A percentile compares a stretch with the other conserved stretches of the same genome.
Conservation (phyloP, 1,139 yeast genomes). For the Sugiyamaella xylanicola region DNA sequence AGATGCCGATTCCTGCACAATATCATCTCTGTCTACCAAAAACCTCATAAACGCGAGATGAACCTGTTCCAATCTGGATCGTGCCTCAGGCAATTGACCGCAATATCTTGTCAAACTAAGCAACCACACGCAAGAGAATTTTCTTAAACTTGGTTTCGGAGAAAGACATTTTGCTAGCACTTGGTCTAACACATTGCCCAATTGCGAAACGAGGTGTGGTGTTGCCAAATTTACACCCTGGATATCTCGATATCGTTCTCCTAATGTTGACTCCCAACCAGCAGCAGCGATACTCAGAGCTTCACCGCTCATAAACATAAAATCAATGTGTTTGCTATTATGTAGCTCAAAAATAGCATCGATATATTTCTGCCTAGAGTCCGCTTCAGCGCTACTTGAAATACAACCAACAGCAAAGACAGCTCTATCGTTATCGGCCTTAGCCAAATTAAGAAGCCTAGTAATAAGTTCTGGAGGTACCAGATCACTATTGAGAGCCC, state of each 20-base stretch:
- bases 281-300: slow-evolving; percentile 70
- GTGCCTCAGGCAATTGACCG: slow-evolving; percentile 51
- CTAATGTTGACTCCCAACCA: slow-evolving; percentile 72
- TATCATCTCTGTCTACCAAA: slow-evolving; percentile 76
- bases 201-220: slow-evolving; percentile 21
- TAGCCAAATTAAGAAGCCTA: slow-evolving; percentile 46
- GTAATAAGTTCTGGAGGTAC: slow-evolving; percentile 38
- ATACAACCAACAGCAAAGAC: slow-evolving; percentile 59
- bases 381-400: neutral
- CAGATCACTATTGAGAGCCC: slow-evolving; percentile 36
- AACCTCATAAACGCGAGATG: slow-evolving; percentile 75
- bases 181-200: slow-evolving; percentile 46
- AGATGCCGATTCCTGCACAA: slow-evolving; percentile 89
- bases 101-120: slow-evolving; percentile 78
- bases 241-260: slow-evolving; percentile 57
- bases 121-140: slow-evolving; percentile 84
- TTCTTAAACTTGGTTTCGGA: slow-evolving; percentile 73
- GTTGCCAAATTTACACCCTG: slow-evolving; percentile 26
- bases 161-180: slow-evolving; percentile 57
- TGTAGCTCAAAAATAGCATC: slow-evolving; percentile 58
- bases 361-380: slow-evolving; percentile 32
- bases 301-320: slow-evolving; percentile 79
- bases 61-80: slow-evolving; percentile 54
- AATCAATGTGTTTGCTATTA: slow-evolving; percentile 71
- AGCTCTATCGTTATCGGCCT: slow-evolving; percentile 63